These are phyloP conservation scores for Diaporthe ampelina DNA, from an alignment of 2,329 filamentous ascomycete species.

Conservation along the genomic window DNA sequence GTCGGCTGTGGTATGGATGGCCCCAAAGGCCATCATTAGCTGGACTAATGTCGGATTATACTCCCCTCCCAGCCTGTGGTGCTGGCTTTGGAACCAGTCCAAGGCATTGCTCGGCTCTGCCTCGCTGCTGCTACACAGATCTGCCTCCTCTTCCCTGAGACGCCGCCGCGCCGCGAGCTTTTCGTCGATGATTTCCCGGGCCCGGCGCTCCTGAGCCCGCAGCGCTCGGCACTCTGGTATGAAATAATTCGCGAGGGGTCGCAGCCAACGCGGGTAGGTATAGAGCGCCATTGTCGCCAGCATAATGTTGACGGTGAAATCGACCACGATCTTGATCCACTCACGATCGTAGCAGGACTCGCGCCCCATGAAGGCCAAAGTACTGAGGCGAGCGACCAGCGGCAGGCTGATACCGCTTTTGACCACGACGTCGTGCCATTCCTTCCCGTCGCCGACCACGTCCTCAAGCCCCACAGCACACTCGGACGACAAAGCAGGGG, in stretches of 20 bases:
- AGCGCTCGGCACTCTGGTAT: conserved; percentile 5
- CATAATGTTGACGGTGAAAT: background rate
- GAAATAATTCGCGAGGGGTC: conserved; percentile 5
- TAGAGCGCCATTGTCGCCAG: background rate
- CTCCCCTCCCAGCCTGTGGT: conserved; percentile 43
- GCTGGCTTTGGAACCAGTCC: conserved; percentile 58
- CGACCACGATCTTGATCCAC: conserved; percentile 55
- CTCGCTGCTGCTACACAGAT: conserved; percentile 37
- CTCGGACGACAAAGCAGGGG: conserved; percentile 23
- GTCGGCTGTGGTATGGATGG: conserved; percentile 59
- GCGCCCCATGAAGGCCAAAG: conserved; percentile 17
- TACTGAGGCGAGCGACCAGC: conserved; percentile 19
- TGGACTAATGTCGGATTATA: conserved; percentile 53
- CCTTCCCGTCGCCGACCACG: background rate
- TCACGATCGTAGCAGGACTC: conserved; percentile 43
- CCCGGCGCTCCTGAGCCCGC: conserved; percentile 6
- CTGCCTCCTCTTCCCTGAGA: conserved; percentile 45
- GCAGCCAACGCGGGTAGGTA: conserved; percentile 7
- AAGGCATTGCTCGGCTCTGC: conserved; percentile 21
- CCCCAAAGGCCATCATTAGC: conserved; percentile 53
- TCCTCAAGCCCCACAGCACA: conserved; percentile 2
- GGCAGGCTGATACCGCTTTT: background rate
- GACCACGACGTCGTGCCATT: conserved; percentile 1
- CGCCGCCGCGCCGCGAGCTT: conserved; percentile 51
- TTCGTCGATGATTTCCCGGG: background rate